Evolutionary conservation across 208 protist genomes (phyloP), one percentile per base, ranked within the genome.

Genomic region (Crithidia expoeki): DNA sequence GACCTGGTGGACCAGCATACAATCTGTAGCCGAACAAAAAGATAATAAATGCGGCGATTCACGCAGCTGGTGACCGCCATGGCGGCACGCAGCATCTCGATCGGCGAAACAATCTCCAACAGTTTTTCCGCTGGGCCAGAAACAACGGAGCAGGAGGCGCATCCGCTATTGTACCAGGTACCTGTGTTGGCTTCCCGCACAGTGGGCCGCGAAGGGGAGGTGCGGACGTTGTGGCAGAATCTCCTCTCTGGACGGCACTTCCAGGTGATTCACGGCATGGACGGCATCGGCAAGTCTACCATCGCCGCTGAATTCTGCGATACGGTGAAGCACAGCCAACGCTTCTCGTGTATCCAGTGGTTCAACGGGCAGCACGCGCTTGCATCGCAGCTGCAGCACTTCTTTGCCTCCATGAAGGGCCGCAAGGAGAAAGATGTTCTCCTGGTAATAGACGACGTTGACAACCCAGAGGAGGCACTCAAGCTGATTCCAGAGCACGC

Each of bases 331-430:
- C 85, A 84, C 27, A 92, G 87, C 58, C 74, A 79, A 25, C 85
- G 89, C 11, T 96, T 96, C 61, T 86, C 87, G 4, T 96, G 92
- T 76, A 92, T 96, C 63, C 89, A 90, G 66, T 96, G 92, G 89
- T 90, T 94, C 61, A 84, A 89, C 66, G 81, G 72, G 9, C 72
- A 79, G 40, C 66, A 81, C 21, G 49, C 64, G 14, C 51, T 80
- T 34, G 32, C 28, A 1, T 65, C 72, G 60, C 74, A 86, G 40
- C 49, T 96, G 27, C 23, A 80, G 65, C 69, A 90, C 16, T 91
- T 94, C 62, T 83, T 94, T 32, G 53, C 76, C n/a, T 82, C 84
- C 16, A 94, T 96, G 88, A 73, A 80, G 33, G 87, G 82, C 12
- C 83, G 92, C 10, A 85, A 57, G 55, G 89, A 96, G 69, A 85